Evolutionary conservation across 441 rosid genomes (phyloP).

Genomic region (Pelargonium citronellum): DNA sequence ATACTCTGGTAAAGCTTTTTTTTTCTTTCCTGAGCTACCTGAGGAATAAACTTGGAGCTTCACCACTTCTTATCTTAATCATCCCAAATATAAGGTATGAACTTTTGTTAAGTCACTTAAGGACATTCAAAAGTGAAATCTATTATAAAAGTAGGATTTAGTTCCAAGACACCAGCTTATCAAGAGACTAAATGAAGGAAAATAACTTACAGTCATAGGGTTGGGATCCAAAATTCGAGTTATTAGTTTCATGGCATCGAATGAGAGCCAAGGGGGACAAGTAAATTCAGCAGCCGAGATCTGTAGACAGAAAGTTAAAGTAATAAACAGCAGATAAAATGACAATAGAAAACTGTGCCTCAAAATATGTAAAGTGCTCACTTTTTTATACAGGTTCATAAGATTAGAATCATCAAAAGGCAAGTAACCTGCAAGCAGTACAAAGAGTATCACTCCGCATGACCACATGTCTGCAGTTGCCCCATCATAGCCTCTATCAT

Average conservation of each 20-base stretch:
- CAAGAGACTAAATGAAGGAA: conserved; percentile 5
- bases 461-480: conserved; percentile 97
- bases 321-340: conserved; percentile 19
- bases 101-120: too few relatives aligned
- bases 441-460: conserved; percentile 96
- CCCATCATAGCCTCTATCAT: conserved; percentile 93
- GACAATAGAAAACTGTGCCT: conserved; percentile 10
- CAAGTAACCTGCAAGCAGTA: conserved; percentile 93
- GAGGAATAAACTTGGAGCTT: too few relatives aligned
- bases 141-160: background rate
- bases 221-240: conserved; percentile 82
- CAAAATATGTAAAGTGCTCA: conserved; percentile 40
- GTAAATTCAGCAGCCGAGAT: conserved; percentile 83
- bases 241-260: conserved; percentile 69
- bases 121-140: too few relatives aligned
- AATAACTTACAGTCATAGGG: conserved; percentile 71
- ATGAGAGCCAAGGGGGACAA: conserved; percentile 91
- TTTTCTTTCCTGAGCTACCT: too few relatives aligned
- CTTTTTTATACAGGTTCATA: conserved; percentile 83
- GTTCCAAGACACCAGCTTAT: background rate
- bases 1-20: too few relatives aligned
- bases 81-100: too few relatives aligned
- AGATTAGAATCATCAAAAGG: conserved; percentile 96
- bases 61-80: too few relatives aligned
- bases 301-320: conserved; percentile 34